phyloP scores from a whole-genome alignment of 169 alveolate species.

The Eimeria sp. region DNA sequence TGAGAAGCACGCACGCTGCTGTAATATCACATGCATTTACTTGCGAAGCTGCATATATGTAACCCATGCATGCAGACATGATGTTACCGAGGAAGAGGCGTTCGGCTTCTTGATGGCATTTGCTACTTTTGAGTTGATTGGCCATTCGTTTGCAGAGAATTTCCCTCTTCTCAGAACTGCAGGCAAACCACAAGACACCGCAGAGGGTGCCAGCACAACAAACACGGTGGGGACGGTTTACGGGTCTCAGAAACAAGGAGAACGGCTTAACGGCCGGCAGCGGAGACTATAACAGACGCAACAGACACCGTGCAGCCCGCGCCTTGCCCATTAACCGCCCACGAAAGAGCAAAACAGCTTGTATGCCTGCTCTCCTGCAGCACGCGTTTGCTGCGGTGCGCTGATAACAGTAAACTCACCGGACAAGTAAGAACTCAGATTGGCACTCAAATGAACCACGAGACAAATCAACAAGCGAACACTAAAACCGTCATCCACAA shows the following conservation, averaged over 20 bases:
- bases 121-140: neutral
- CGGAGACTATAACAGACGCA: too few species aligned
- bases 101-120: conserved; percentile 16
- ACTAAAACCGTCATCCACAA: neutral
- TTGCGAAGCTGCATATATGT: neutral
- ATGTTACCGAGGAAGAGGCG: conserved; percentile 24
- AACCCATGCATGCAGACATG: neutral
- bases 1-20: neutral
- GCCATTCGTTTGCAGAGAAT: conserved; percentile 2
- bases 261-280: too few species aligned
- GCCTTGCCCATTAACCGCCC: too few species aligned
- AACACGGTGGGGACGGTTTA: too few species aligned
- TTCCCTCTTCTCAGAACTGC: conserved; percentile 18
- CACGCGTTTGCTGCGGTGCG: neutral
- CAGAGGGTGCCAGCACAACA: neutral
- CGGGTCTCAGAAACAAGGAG: too few species aligned
- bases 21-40: neutral
- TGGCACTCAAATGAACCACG: neutral
- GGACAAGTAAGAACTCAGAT: neutral
- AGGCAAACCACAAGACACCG: neutral
- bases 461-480: neutral
- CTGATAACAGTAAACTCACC: neutral
- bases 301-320: too few species aligned
- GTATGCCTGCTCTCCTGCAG: too few species aligned
- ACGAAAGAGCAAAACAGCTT: too few species aligned